These are phyloP conservation scores for Beta macrorhiza DNA, from an alignment of 179 eudicot genomes.

Conservation along the genomic window DNA sequence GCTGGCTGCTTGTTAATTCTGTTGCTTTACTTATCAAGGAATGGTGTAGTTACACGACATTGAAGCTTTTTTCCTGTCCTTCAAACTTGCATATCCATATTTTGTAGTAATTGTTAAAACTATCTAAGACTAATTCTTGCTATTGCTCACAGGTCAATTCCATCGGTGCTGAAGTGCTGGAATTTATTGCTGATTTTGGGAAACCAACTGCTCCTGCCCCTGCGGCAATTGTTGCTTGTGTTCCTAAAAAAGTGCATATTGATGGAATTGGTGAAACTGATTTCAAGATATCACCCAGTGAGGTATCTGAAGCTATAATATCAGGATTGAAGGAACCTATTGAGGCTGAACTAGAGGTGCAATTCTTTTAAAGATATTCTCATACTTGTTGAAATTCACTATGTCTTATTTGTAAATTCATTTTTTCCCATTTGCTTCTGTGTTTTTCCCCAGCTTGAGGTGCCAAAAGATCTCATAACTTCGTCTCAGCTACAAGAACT, in stretches of 20 bases:
- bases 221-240: conserved; percentile 98
- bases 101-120: background rate
- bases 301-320: conserved; percentile 80
- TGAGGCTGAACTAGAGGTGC: conserved; percentile 97
- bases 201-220: conserved; percentile 91
- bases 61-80: conserved; percentile 12
- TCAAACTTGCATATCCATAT: background rate
- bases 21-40: background rate
- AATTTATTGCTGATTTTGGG: conserved; percentile 86
- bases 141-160: conserved; percentile 67
- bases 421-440: conserved; percentile 16
- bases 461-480: conserved; percentile 86
- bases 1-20: background rate
- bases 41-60: background rate
- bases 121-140: conserved; percentile 1
- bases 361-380: background rate
- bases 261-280: conserved; percentile 82
- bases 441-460: conserved; percentile 69
- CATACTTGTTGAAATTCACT: background rate
- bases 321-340: conserved; percentile 85
- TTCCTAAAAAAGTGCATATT: conserved; percentile 78
- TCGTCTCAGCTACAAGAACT: conserved; percentile 59
- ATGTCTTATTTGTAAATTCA: background rate
- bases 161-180: conserved; percentile 82
- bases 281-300: conserved; percentile 66